A percentile compares a stretch with the other conserved stretches of the same genome.
These are phyloP conservation scores for Mikania micrantha DNA, from an alignment of 129 eudicot genomes.

Conservation along the genomic window DNA sequence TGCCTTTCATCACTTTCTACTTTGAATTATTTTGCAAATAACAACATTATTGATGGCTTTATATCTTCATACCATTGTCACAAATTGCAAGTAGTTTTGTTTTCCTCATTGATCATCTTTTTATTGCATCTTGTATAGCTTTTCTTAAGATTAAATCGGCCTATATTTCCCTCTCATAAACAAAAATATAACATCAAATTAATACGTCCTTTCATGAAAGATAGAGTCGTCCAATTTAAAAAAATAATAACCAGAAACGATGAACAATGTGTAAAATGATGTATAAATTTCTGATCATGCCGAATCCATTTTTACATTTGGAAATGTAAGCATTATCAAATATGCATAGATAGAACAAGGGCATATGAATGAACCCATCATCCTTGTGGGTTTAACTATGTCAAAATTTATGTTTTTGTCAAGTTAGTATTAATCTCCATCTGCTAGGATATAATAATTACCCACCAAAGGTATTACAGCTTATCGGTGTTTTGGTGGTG, in stretches of 20 bases:
- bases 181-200: conserved; percentile 7
- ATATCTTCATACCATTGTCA: conserved; percentile 29
- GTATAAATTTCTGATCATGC: conserved; percentile 2
- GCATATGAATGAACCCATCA: too few species aligned
- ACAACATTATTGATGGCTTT: conserved; percentile 34
- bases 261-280: conserved; percentile 1
- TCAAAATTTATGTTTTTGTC: too few species aligned
- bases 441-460: too few species aligned
- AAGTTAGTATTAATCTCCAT: too few species aligned
- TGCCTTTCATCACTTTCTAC: conserved; percentile 15
- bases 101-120: conserved; percentile 27
- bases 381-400: too few species aligned
- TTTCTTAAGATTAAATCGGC: conserved; percentile 10
- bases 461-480: too few species aligned
- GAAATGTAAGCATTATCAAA: background rate
- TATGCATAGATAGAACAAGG: too few species aligned
- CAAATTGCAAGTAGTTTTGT: conserved; percentile 19
- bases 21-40: conserved; percentile 26
- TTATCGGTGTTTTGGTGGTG: too few species aligned
- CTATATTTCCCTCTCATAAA: background rate
- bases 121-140: conserved; percentile 16
- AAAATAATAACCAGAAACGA: background rate
- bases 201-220: background rate
- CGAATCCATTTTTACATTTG: background rate
- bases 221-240: background rate